Percentiles rank a stretch among this genome's conserved stretches.
These are phyloP conservation scores for Thraustochytrium striatum DNA, from an alignment of 352 stramenopile species.

Conservation along the genomic window DNA sequence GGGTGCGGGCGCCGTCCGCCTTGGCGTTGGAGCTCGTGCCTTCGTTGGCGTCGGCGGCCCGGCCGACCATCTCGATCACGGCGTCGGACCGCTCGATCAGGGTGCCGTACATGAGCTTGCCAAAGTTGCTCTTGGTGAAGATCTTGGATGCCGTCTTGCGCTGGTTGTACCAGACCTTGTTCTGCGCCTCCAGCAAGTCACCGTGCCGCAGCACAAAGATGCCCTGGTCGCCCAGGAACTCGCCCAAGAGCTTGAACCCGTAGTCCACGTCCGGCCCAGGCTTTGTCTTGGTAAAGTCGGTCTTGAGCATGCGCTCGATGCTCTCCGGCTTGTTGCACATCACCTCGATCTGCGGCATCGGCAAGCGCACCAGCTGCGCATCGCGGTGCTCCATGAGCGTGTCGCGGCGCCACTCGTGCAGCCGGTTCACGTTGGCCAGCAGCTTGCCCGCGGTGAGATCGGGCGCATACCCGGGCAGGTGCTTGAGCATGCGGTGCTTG, in stretches of 20 bases:
- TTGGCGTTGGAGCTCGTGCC: background rate
- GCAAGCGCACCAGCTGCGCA: background rate
- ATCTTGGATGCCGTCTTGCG: conserved; percentile 38
- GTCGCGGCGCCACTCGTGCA: conserved; percentile 34
- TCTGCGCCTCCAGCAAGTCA: background rate
- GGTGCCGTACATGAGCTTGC: conserved; percentile 32
- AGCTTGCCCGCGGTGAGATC: conserved; percentile 16
- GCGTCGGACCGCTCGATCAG: conserved; percentile 28
- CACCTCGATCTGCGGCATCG: conserved; percentile 8
- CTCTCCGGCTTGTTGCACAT: background rate
- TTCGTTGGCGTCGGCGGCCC: conserved; percentile 1
- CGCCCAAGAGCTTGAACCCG: conserved; percentile 34
- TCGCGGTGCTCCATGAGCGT: background rate
- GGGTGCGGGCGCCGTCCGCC: background rate
- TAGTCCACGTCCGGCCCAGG: conserved; percentile 15
- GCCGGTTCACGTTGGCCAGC: conserved; percentile 1
- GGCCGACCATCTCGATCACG: background rate
- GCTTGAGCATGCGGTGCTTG: background rate
- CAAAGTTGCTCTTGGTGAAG: conserved; percentile 44
- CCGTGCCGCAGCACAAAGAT: conserved; percentile 45
- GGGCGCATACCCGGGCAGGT: background rate
- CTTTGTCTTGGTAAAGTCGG: conserved; percentile 35
- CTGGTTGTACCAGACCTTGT: conserved; percentile 14
- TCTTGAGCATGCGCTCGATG: conserved; percentile 42
- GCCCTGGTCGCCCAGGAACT: conserved; percentile 35